Conservation (phyloP, 139 green algal species). For the Ulvella scutata region DNA sequence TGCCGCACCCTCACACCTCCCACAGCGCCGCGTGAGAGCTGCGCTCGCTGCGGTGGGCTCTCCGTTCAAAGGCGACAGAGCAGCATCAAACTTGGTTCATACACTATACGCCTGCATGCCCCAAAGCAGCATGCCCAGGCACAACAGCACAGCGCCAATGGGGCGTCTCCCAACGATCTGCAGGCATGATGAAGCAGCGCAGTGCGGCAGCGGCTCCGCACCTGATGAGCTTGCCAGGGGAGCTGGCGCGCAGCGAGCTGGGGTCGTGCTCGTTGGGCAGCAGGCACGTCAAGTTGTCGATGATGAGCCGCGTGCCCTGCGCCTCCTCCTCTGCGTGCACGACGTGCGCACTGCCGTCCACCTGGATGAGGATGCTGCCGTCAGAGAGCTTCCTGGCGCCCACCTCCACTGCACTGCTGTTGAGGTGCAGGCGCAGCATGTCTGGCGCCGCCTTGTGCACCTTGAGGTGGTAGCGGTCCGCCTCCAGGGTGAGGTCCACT, state of each 20-base stretch:
- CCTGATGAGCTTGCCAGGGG: constrained; percentile 58
- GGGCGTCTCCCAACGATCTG: not conserved
- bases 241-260: constrained; percentile 31
- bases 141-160: not conserved
- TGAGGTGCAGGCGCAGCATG: constrained; percentile 29
- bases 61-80: too few relatives aligned
- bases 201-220: not conserved
- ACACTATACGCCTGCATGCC: too few relatives aligned
- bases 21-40: too few relatives aligned
- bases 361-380: constrained; percentile 71
- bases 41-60: too few relatives aligned
- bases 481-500: constrained; percentile 44
- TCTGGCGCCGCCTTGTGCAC: not conserved
- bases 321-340: constrained; percentile 82
- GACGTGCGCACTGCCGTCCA: constrained; percentile 82
- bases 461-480: constrained; percentile 4
- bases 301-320: constrained; percentile 71
- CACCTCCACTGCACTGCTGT: constrained; percentile 51
- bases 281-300: constrained; percentile 80
- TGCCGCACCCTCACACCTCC: too few relatives aligned
- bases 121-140: not conserved
- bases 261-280: constrained; percentile 72
- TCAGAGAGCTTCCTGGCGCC: constrained; percentile 72
- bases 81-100: too few relatives aligned
- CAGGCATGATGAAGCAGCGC: not conserved